Base-by-base conservation (phyloP, 495 filamentous ascomycete genomes). In the Xylaria scruposa region DNA sequence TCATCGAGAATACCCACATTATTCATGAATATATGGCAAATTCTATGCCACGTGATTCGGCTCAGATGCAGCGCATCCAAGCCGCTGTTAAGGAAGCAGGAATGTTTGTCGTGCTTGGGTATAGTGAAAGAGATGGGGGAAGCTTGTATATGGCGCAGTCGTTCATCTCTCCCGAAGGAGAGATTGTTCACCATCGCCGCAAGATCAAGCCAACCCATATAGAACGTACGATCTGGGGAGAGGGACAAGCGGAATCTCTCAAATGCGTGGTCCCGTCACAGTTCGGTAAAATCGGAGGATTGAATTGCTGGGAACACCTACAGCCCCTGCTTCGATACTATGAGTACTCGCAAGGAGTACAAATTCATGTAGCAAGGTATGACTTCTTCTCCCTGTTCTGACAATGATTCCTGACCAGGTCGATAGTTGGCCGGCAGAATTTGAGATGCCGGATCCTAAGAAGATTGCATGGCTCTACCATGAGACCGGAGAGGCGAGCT, bases 151-250 rank as follows among this genome's bases (percentile, higher is more conserved):
- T 90, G 70, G 78, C 88, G 0, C 89, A 91, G 74, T 81, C 80
- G 1, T 81, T 86, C 60, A 88, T 90, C 70, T 78, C 73, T 3
- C 40, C 78, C 0, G 78, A 82, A 10, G 88, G 89, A 1, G 76
- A 82, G 29, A 82, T 90, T 69, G 70, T 83, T 4, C 80, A 83
- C 65, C 74, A 77, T 24, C 82, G 88, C 3, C 76, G 85, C 10
- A 90, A 90, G 78, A 82, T 90, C 46, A 90, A 91, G 78, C 81
- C 88, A 0, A 90, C 88, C 24, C 88, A 89, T 67, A 81, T 90
- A 81, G 89, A 91, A 76, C 84, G 89, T 2, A 87, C 88, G 1
- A 81, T 90, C 7, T 90, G 87, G 75, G 88, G 89, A 1, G 88
- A 91, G 72, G 82, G 81, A 0, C 77, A 77, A 2, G 87, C 82